phyloP scores from a whole-genome alignment of 352 stramenopile genomes.

The Phytophthora agathidicida region DNA sequence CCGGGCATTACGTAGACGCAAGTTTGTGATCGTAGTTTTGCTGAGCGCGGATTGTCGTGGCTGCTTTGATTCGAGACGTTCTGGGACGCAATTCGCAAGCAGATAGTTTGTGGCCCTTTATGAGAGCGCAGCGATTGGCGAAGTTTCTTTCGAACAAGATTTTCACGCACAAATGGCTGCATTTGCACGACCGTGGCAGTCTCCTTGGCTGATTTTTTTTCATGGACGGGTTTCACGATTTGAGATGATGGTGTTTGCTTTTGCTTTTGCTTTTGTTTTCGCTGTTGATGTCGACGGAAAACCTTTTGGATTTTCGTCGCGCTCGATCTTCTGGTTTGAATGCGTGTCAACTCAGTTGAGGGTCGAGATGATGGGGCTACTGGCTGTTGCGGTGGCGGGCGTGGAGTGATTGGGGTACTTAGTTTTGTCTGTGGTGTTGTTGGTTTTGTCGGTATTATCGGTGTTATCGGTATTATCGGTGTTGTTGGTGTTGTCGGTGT shows the following conservation, averaged over 20 bases:
- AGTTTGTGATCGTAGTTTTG: constrained; percentile 8
- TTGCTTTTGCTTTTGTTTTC: constrained; percentile 21
- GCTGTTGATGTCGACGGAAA: constrained; percentile 40
- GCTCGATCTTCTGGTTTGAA: constrained; percentile 25
- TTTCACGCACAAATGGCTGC: constrained; percentile 57
- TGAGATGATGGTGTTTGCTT: neutral
- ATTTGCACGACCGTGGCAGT: constrained; percentile 49
- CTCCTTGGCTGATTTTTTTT: constrained; percentile 28
- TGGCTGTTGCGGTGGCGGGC: neutral
- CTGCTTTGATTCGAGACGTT: constrained; percentile 20
- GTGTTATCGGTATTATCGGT: too few relatives aligned
- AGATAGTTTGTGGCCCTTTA: constrained; percentile 30
- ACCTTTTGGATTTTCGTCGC: constrained; percentile 48
- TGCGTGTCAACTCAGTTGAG: neutral
- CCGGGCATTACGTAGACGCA: constrained; percentile 39
- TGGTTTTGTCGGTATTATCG: too few relatives aligned
- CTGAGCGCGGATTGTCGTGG: constrained; percentile 6
- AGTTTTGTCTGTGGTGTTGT: too few relatives aligned
- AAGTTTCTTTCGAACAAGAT: constrained; percentile 41
- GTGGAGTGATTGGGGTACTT: neutral
- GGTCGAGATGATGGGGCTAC: neutral
- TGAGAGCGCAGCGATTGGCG: constrained; percentile 25
- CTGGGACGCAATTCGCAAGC: constrained; percentile 30
- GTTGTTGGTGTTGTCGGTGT: too few relatives aligned
- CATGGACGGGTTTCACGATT: constrained; percentile 1